Base-by-base conservation (phyloP, 441 rosid genomes). In the Croton laevigatus region DNA sequence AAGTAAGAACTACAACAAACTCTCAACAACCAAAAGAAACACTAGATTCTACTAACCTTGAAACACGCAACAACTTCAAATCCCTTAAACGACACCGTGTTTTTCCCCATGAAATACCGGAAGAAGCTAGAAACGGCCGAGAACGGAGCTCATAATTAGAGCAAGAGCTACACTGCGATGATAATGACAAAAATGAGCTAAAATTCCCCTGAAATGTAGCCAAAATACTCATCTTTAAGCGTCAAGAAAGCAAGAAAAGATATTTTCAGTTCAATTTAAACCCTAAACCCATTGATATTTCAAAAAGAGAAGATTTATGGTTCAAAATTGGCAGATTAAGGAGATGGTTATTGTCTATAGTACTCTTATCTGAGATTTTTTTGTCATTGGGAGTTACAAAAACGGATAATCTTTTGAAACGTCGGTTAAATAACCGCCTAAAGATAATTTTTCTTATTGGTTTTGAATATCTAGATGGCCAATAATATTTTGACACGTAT, bases 161-260 rank as follows among this genome's bases (percentile, higher is more conserved):
- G 72, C 89, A 89, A 63, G 84, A 82, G 75, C 86, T 75, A 75
- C 87, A 87, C 44, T 68, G 68, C 16, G 71, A 61, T 52, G 72
- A 59, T 23, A 58, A 42, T 5, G 69, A 36, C 66, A 62, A 48
- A 9, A 81, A 53, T 36, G 84, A 78, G 45, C 80, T 78, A 27
- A 80, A 76, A 72, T 81, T 86, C 73, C 86, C 79, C 77, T 89
- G 82, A 72, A 82, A 84, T 72, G 85, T 65, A 27, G 86, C 78
- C 3, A 85, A 79, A 62, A 84, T 73, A 79, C 77, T 88, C 98
- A 93, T 93, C 10, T 38, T 55, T 79, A 42, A 20, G 46, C 11
- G 2, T 63, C n/a, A 20, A 36, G 34, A 23, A 17, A 55, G 27
- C 34, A 51, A 23, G 17, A 54, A 62, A 8, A 49, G 64, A 1